Conservation (phyloP, 352 stramenopile genomes). For the Pythium diclinum region DNA sequence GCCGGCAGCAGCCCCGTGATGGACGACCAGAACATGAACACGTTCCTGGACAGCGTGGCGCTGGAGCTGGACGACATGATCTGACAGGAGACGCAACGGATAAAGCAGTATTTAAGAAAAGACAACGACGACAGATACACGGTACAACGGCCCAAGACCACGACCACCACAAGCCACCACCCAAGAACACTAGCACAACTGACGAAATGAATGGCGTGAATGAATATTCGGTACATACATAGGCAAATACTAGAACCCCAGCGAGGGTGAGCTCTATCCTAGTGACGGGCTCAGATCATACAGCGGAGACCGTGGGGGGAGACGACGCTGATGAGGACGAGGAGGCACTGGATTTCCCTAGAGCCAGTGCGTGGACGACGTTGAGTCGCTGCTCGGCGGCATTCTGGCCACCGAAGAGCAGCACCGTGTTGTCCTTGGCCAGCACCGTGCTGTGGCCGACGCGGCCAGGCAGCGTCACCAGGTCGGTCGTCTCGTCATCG, state of each 20-base stretch:
- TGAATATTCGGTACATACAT: not conserved
- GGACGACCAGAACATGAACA: constrained; percentile 74
- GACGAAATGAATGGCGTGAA: not conserved
- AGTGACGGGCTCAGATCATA: not conserved
- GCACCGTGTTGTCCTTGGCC: constrained; percentile 57
- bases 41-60: constrained; percentile 76
- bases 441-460: constrained; percentile 86
- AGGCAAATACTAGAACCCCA: not conserved
- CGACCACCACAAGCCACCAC: not conserved
- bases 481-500: not conserved
- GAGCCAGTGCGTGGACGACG: constrained; percentile 66
- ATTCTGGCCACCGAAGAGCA: constrained; percentile 89
- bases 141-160: not conserved
- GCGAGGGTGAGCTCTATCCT: not conserved
- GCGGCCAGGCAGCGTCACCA: constrained; percentile 36
- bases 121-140: not conserved
- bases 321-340: not conserved
- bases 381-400: constrained; percentile 72
- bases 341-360: constrained; percentile 21
- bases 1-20: constrained; percentile 25
- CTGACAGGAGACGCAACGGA: constrained; percentile 3
- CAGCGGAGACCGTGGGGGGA: not conserved
- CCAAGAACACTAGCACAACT: not conserved
- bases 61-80: constrained; percentile 81
- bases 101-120: not conserved